These are phyloP conservation scores for Diaporthe nobilis DNA, from an alignment of 2,329 filamentous ascomycete genomes.

Conservation along the genomic window DNA sequence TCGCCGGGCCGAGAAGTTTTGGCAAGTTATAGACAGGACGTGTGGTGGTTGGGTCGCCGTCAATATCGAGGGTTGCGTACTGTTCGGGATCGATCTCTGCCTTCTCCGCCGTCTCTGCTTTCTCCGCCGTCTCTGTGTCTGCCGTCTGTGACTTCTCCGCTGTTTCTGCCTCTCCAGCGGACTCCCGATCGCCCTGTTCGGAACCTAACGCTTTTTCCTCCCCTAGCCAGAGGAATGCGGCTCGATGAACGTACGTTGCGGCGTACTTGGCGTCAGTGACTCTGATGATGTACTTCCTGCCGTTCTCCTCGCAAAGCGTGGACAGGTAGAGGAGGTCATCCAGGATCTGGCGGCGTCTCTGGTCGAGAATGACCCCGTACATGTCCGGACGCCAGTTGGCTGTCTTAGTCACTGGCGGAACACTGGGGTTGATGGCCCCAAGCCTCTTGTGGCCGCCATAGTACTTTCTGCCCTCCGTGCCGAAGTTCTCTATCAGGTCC, in stretches of 20 bases:
- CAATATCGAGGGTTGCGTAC: slow-evolving; percentile 62
- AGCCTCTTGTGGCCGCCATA: slow-evolving; percentile 41
- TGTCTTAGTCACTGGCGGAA: slow-evolving; percentile 31
- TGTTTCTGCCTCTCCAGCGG: neutral
- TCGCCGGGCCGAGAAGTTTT: slow-evolving; percentile 64
- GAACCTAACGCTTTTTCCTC: slow-evolving; percentile 15
- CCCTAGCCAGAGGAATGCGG: slow-evolving; percentile 62
- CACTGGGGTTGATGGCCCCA: slow-evolving; percentile 36
- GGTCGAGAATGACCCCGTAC: slow-evolving; percentile 64
- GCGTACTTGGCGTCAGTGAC: slow-evolving; percentile 62
- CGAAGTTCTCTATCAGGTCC: slow-evolving; percentile 50
- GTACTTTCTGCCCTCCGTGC: slow-evolving; percentile 38
- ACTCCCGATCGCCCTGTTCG: neutral
- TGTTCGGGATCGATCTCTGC: slow-evolving; percentile 47
- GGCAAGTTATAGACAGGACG: slow-evolving; percentile 68
- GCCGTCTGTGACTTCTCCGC: neutral
- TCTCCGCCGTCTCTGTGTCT: neutral
- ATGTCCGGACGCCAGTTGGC: slow-evolving; percentile 69
- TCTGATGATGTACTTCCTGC: slow-evolving; percentile 57
- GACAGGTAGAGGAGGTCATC: slow-evolving; percentile 61
- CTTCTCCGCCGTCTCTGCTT: neutral
- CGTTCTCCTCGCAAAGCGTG: slow-evolving; percentile 46
- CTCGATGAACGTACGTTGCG: slow-evolving; percentile 55
- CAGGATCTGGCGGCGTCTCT: slow-evolving; percentile 63
- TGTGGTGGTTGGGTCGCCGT: slow-evolving; percentile 50